Conservation (phyloP, 345 rosid species). For the Pugionium dolabratum region DNA sequence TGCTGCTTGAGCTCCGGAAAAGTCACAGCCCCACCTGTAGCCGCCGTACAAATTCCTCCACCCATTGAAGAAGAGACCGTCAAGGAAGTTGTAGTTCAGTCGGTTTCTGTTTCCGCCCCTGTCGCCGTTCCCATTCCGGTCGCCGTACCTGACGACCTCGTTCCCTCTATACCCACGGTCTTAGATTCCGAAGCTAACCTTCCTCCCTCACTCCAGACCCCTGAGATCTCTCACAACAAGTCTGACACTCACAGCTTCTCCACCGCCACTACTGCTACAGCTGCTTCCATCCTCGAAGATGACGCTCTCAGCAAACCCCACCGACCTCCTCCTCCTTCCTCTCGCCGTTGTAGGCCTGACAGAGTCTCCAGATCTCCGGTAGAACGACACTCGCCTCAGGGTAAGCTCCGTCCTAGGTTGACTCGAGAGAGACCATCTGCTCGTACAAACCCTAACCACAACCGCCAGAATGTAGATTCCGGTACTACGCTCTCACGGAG, state of each 20-base stretch:
- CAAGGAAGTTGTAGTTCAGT: slow-evolving; percentile 62
- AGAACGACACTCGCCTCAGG: slow-evolving; percentile 31
- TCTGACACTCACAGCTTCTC: slow-evolving; percentile 64
- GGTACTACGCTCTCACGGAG: slow-evolving; percentile 6
- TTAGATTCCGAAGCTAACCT: slow-evolving; percentile 26
- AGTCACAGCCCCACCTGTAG: slow-evolving; percentile 26
- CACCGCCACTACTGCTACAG: slow-evolving; percentile 51
- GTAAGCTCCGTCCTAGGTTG: slow-evolving; percentile 33
- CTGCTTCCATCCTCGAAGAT: slow-evolving; percentile 54
- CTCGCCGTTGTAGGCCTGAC: slow-evolving; percentile 46
- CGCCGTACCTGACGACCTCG: slow-evolving; percentile 18
- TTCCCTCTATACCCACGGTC: slow-evolving; percentile 12
- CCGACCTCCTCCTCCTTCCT: slow-evolving; percentile 42
- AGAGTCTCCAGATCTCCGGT: slow-evolving; percentile 40
- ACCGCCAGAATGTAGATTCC: background rate
- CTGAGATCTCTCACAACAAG: slow-evolving; percentile 46
- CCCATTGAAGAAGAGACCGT: slow-evolving; percentile 68
- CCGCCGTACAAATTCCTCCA: slow-evolving; percentile 27
- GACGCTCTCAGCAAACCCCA: slow-evolving; percentile 55
- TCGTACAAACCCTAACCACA: slow-evolving; percentile 35
- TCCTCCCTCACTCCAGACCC: slow-evolving; percentile 34
- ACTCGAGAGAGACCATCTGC: slow-evolving; percentile 39
- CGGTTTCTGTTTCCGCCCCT: slow-evolving; percentile 47
- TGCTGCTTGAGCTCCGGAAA: slow-evolving; percentile 55
- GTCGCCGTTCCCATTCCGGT: slow-evolving; percentile 18